phyloP scores from a whole-genome alignment of 108 stramenopile species.

The Parietichytrium sp. region DNA sequence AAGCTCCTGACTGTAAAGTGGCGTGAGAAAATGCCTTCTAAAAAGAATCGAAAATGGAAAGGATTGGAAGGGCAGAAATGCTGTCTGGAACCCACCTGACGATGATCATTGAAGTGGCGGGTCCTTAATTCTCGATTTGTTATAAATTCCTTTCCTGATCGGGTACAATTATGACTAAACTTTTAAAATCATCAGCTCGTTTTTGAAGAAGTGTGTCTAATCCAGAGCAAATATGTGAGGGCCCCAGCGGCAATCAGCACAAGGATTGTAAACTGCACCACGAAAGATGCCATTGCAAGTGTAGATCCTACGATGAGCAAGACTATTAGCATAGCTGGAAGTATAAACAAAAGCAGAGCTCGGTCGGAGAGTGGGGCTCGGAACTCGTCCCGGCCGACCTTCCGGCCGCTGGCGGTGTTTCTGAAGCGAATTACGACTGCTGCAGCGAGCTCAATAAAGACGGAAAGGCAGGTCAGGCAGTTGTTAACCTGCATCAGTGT shows the following conservation, averaged over 20 bases:
- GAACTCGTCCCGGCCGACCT: background rate
- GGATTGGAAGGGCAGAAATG: no score
- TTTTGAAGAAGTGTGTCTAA: no score
- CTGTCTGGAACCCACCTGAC: no score
- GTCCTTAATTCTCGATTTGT: no score
- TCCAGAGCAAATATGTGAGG: no score
- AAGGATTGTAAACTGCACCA: background rate
- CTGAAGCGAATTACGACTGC: background rate
- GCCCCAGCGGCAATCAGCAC: background rate
- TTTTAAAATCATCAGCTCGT: no score
- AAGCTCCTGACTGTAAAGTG: no score
- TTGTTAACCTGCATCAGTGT: constrained; percentile 37
- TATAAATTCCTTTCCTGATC: no score
- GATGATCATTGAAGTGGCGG: no score
- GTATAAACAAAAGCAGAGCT: background rate
- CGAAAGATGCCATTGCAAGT: background rate
- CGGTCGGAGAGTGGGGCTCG: background rate
- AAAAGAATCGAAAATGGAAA: no score
- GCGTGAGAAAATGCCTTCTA: no score
- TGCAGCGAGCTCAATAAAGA: constrained; percentile 20
- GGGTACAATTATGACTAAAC: no score
- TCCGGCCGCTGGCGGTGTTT: background rate
- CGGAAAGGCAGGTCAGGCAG: constrained; percentile 26
- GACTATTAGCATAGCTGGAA: background rate
- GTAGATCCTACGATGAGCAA: background rate